Conservation (phyloP, 1,139 yeast genomes). For the Magnusiomyces suaveolens region DNA sequence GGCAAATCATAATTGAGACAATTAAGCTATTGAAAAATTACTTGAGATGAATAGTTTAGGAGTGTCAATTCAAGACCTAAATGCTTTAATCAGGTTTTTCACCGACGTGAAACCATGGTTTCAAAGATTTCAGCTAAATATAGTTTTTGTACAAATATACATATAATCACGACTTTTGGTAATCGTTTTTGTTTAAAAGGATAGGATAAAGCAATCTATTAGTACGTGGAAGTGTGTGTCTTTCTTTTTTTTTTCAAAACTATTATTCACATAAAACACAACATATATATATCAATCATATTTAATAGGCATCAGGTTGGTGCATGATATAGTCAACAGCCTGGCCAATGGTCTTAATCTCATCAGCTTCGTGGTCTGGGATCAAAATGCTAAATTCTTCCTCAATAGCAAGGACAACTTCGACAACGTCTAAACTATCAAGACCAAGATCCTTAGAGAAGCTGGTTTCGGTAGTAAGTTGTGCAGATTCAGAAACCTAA, state of each 20-base stretch:
- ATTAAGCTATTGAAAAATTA: no score
- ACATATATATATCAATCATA: not conserved
- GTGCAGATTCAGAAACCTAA: conserved; percentile 25
- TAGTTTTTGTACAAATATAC: no score
- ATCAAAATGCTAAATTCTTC: conserved; percentile 57
- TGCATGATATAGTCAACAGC: conserved; percentile 68
- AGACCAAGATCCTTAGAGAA: conserved; percentile 71
- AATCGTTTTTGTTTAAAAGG: no score
- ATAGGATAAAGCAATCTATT: no score
- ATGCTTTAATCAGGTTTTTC: not conserved
- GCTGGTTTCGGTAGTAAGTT: conserved; percentile 50
- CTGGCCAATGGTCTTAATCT: conserved; percentile 76
- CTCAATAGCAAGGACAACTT: conserved; percentile 83
- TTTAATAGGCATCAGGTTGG: conserved; percentile 49
- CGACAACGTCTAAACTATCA: conserved; percentile 82
- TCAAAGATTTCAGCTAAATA: no score
- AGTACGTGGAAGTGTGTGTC: no score
- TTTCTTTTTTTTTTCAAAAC: no score
- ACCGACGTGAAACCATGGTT: no score
- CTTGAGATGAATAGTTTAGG: no score
- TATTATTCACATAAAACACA: not conserved
- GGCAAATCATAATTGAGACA: not conserved
- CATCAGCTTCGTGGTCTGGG: conserved; percentile 64
- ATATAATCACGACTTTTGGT: no score
- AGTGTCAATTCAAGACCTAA: no score